These are phyloP conservation scores for Colletotrichum liaoningense DNA, from an alignment of 2,329 filamentous ascomycete genomes.

Conservation along the genomic window DNA sequence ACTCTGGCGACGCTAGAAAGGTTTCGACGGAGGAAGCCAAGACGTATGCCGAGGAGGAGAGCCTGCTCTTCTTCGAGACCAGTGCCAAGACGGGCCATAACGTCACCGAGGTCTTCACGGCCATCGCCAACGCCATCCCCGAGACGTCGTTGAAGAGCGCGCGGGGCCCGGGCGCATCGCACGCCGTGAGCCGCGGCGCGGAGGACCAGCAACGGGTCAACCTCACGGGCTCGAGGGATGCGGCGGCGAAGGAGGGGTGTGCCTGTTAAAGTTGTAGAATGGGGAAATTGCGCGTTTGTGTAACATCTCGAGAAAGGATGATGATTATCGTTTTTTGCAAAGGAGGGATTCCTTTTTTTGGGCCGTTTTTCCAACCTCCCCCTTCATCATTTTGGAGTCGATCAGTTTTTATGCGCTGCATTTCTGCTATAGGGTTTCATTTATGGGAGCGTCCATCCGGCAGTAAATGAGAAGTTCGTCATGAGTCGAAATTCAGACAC, in stretches of 20 bases:
- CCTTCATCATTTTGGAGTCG: slow-evolving; percentile 27
- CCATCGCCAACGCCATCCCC: slow-evolving; percentile 97
- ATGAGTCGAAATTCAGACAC: slow-evolving; percentile 8
- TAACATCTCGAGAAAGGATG: background rate
- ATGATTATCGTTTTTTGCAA: slow-evolving; percentile 21
- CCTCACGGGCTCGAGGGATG: slow-evolving; percentile 78
- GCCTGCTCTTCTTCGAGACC: slow-evolving; percentile 95
- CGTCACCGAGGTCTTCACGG: slow-evolving; percentile 95
- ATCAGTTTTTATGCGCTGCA: slow-evolving; percentile 33
- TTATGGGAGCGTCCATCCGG: slow-evolving; percentile 34
- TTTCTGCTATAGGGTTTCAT: slow-evolving; percentile 30
- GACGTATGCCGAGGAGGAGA: slow-evolving; percentile 94
- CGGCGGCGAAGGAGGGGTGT: slow-evolving; percentile 88
- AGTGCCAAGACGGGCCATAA: slow-evolving; percentile 97
- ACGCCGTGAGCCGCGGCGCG: slow-evolving; percentile 67
- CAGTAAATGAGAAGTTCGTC: slow-evolving; percentile 15
- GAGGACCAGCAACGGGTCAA: slow-evolving; percentile 82
- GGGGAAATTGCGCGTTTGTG: background rate
- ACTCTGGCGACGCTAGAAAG: slow-evolving; percentile 82
- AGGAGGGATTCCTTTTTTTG: slow-evolving; percentile 18
- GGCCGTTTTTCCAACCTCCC: background rate
- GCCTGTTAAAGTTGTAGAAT: slow-evolving; percentile 72
- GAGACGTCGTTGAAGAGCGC: slow-evolving; percentile 95
- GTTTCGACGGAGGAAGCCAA: slow-evolving; percentile 92
- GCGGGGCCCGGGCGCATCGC: slow-evolving; percentile 74